These are phyloP conservation scores for Lentinus tigrinus DNA, from an alignment of 768 basidiomycete genomes.

Conservation along the genomic window DNA sequence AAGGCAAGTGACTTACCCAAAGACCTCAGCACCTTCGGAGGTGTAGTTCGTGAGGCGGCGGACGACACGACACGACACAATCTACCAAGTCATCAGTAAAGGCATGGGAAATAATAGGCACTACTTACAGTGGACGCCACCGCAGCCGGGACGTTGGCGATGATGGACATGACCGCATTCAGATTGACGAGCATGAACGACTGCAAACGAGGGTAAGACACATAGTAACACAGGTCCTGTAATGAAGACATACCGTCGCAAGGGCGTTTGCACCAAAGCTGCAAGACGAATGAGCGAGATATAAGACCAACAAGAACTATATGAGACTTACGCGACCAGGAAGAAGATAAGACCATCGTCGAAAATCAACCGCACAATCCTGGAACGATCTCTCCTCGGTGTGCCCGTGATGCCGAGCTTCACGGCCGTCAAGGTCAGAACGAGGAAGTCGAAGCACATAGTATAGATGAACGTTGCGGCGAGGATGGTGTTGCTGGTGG, in stretches of 20 bases:
- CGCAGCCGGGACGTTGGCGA: conserved; percentile 71
- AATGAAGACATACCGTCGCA: conserved; percentile 30
- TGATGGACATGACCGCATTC: conserved; percentile 71
- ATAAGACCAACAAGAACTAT: not conserved
- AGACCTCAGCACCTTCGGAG: conserved; percentile 45
- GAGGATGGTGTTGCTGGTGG: conserved; percentile 61
- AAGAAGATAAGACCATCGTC: conserved; percentile 74
- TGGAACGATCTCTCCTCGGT: conserved; percentile 33
- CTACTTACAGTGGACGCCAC: conserved; percentile 60
- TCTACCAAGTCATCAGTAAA: conserved; percentile 36
- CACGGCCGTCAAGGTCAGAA: conserved; percentile 57
- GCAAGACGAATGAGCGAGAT: not conserved
- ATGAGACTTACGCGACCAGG: conserved; percentile 59
- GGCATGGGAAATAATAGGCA: not conserved
- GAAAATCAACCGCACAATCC: conserved; percentile 64
- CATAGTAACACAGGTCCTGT: conserved; percentile 33
- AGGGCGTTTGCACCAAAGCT: conserved; percentile 42
- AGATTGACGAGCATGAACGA: conserved; percentile 65
- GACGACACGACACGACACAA: conserved; percentile 63
- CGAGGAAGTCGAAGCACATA: conserved; percentile 69
- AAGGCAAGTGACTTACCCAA: conserved; percentile 41
- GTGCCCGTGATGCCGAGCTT: conserved; percentile 44
- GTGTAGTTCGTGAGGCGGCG: conserved; percentile 63
- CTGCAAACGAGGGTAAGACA: conserved; percentile 26
- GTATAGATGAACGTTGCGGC: conserved; percentile 75